Percentiles rank a stretch among this genome's conserved stretches.
phyloP scores from a whole-genome alignment of 108 stramenopile species.

The Halocafeteria seosinensis region DNA sequence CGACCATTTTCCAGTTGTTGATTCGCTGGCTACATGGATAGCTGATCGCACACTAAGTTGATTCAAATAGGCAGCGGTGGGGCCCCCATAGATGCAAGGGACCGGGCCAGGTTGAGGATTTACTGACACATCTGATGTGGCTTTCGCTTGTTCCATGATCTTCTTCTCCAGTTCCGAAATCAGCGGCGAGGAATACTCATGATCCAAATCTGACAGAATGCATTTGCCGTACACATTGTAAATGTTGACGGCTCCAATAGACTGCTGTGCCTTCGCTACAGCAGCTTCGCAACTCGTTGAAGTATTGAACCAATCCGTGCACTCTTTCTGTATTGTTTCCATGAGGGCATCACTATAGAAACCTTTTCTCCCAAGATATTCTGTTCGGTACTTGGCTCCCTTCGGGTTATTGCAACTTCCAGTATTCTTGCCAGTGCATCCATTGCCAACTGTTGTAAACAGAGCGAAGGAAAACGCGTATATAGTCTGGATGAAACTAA shows the following conservation, averaged over 20 bases:
- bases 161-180: no score
- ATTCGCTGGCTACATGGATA: constrained; percentile 10
- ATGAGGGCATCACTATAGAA: no score
- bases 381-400: no score
- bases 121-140: no score
- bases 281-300: background rate
- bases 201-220: no score
- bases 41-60: constrained; percentile 12
- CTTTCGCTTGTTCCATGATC: no score
- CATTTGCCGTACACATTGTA: constrained; percentile 24
- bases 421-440: constrained; percentile 26
- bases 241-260: constrained; percentile 19
- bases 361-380: no score
- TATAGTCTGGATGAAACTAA: no score
- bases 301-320: background rate
- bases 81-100: constrained; percentile 21
- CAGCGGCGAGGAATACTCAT: no score
- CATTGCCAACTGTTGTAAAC: constrained; percentile 34
- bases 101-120: constrained; percentile 9
- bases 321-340: no score
- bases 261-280: constrained; percentile 4
- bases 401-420: constrained; percentile 27
- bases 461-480: no score
- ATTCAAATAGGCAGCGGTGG: constrained; percentile 12
- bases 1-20: constrained; percentile 2